These are phyloP conservation scores for Trichosporon inkin DNA, from an alignment of 1,284 basidiomycete species.

Conservation along the genomic window DNA sequence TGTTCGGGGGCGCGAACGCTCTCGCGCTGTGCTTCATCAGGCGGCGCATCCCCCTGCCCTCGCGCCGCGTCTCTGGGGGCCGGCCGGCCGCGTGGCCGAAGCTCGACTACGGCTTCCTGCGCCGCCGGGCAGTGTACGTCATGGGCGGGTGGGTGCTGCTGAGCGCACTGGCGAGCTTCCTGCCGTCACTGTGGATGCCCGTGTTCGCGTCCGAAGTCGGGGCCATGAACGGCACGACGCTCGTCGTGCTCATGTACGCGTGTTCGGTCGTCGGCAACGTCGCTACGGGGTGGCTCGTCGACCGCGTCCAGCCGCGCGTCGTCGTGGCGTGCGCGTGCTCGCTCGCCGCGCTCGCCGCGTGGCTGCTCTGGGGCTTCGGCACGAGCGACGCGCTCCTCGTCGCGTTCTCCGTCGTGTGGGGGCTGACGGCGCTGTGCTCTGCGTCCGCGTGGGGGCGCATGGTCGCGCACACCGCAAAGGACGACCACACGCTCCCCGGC, in stretches of 20 bases:
- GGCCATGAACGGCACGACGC: constrained; percentile 36
- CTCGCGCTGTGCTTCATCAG: constrained; percentile 39
- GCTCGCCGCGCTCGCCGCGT: constrained; percentile 34
- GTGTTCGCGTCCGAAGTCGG: constrained; percentile 42
- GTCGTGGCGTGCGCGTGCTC: constrained; percentile 38
- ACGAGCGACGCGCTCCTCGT: constrained; percentile 32
- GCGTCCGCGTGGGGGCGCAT: constrained; percentile 10
- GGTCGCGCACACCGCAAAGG: constrained; percentile 18
- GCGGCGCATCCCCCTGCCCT: constrained; percentile 36
- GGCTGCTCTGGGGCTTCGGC: constrained; percentile 48
- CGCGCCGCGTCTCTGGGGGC: constrained; percentile 1
- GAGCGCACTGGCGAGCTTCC: constrained; percentile 44
- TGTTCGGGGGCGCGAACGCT: constrained; percentile 30
- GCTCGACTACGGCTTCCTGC: constrained; percentile 33
- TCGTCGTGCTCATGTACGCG: constrained; percentile 47
- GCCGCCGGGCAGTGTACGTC: constrained; percentile 27
- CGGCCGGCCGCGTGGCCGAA: constrained; percentile 5
- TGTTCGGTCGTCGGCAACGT: constrained; percentile 42
- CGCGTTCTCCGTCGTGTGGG: constrained; percentile 34
- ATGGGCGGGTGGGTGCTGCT: constrained; percentile 38
- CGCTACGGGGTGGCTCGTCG: constrained; percentile 41
- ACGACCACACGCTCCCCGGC: constrained; percentile 39
- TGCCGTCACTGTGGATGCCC: constrained; percentile 48
- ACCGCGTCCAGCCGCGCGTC: constrained; percentile 33
- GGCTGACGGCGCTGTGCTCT: constrained; percentile 33